A percentile compares a stretch with the other conserved stretches of the same genome.
Evolutionary conservation across 2,329 filamentous ascomycete species (phyloP).

Genomic region (Pseudogymnoascus sp.): DNA sequence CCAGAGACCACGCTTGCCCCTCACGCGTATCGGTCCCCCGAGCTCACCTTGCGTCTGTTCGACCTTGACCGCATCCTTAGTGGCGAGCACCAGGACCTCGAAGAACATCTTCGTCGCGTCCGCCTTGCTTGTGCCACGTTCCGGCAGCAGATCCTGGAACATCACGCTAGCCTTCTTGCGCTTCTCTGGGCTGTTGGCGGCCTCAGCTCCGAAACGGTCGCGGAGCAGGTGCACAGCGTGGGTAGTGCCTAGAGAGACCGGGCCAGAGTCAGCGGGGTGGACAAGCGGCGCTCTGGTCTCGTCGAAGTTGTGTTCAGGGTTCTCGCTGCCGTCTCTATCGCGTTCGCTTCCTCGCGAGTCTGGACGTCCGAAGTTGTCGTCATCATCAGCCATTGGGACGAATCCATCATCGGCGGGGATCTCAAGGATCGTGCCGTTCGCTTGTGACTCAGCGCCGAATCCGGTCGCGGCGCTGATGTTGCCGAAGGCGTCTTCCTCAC

Average conservation of each 20-base stretch:
- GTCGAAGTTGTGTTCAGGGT: slow-evolving; percentile 59
- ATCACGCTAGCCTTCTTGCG: slow-evolving; percentile 70
- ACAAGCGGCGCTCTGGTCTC: slow-evolving; percentile 69
- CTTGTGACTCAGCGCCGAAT: slow-evolving; percentile 42
- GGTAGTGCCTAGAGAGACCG: slow-evolving; percentile 84
- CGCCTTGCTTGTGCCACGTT: slow-evolving; percentile 69
- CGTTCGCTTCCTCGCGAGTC: slow-evolving; percentile 30
- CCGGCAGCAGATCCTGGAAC: slow-evolving; percentile 87
- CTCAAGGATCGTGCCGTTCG: slow-evolving; percentile 57
- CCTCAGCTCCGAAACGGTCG: slow-evolving; percentile 72
- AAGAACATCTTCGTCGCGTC: slow-evolving; percentile 99
- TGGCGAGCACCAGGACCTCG: slow-evolving; percentile 88
- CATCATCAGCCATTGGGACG: slow-evolving; percentile 37
- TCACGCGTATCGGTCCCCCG: slow-evolving; percentile 72
- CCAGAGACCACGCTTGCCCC: slow-evolving; percentile 93
- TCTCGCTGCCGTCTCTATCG: slow-evolving; percentile 29
- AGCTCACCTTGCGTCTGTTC: slow-evolving; percentile 70
- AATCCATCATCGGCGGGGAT: slow-evolving; percentile 51
- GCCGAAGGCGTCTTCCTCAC: slow-evolving; percentile 49
- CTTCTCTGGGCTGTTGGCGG: slow-evolving; percentile 60
- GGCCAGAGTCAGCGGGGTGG: slow-evolving; percentile 75
- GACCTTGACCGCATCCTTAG: slow-evolving; percentile 96
- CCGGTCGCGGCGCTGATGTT: slow-evolving; percentile 41
- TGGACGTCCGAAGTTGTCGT: slow-evolving; percentile 28
- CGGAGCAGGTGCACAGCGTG: slow-evolving; percentile 92